Percentiles rank a stretch among this genome's conserved stretches.
Evolutionary conservation across 768 basidiomycete genomes (phyloP).

Genomic region (Xerocomellus amylosporus): DNA sequence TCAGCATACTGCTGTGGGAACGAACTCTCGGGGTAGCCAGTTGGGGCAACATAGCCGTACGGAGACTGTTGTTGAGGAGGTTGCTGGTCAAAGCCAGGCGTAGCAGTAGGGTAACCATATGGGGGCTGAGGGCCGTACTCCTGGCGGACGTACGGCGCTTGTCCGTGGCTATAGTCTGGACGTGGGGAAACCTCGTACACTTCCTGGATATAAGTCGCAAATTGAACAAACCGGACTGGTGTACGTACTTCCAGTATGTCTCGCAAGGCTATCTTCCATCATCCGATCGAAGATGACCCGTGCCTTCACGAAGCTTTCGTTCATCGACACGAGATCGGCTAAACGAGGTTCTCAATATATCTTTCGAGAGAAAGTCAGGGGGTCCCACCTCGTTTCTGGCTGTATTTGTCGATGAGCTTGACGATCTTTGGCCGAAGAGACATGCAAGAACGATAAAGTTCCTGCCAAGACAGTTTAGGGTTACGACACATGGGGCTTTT

Average conservation of each 20-base stretch:
- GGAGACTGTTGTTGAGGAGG: slow-evolving; percentile 33
- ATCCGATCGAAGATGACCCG: slow-evolving; percentile 87
- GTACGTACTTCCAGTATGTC: slow-evolving; percentile 60
- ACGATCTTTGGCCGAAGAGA: slow-evolving; percentile 91
- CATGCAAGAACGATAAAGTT: slow-evolving; percentile 89
- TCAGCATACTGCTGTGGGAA: slow-evolving; percentile 29
- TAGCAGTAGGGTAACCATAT: slow-evolving; percentile 45
- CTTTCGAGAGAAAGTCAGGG: background rate
- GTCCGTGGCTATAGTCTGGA: slow-evolving; percentile 28
- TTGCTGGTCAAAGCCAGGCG: slow-evolving; percentile 42
- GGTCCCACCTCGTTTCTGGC: slow-evolving; percentile 73
- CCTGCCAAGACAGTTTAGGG: slow-evolving; percentile 42
- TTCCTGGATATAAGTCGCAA: slow-evolving; percentile 23
- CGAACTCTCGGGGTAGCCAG: slow-evolving; percentile 26
- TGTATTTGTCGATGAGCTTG: slow-evolving; percentile 95
- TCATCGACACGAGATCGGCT: slow-evolving; percentile 95
- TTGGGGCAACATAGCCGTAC: slow-evolving; percentile 23
- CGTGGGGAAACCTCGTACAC: slow-evolving; percentile 50
- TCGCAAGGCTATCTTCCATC: slow-evolving; percentile 86
- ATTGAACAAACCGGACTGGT: background rate
- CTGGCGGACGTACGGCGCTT: slow-evolving; percentile 27
- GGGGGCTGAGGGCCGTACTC: slow-evolving; percentile 37
- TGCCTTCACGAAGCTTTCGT: slow-evolving; percentile 88
- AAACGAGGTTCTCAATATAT: background rate
- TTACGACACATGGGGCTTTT: background rate